phyloP scores from a whole-genome alignment of 2,329 filamentous ascomycete species.

The Conoideocrella luteorostrata region DNA sequence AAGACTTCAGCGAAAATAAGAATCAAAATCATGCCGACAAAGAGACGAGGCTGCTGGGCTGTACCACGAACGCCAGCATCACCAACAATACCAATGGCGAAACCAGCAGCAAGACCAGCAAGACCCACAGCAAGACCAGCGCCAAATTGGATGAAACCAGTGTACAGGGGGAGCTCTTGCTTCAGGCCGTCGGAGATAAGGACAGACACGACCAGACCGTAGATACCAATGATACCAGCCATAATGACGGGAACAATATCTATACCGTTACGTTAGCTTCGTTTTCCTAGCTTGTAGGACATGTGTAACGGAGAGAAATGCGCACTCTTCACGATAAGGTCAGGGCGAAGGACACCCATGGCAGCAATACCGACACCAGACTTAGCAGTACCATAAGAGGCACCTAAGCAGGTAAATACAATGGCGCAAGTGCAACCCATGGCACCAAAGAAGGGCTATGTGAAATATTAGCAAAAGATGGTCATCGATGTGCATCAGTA shows the following conservation, averaged over 20 bases:
- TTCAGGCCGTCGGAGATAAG: slow-evolving; percentile 74
- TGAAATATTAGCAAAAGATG: slow-evolving; percentile 25
- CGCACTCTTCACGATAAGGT: slow-evolving; percentile 99
- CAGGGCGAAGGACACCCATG: slow-evolving; percentile 96
- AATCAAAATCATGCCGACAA: slow-evolving; percentile 97
- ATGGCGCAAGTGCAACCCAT: slow-evolving; percentile 97
- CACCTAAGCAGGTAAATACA: slow-evolving; percentile 93
- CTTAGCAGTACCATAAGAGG: slow-evolving; percentile 98
- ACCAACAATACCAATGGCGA: slow-evolving; percentile 82
- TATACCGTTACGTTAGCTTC: slow-evolving; percentile 31
- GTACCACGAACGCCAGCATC: slow-evolving; percentile 84
- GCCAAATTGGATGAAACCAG: slow-evolving; percentile 79
- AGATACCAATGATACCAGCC: slow-evolving; percentile 99
- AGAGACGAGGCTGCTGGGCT: slow-evolving; percentile 76
- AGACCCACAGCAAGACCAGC: slow-evolving; percentile 77
- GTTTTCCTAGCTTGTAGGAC: neutral
- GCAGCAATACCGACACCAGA: slow-evolving; percentile 97
- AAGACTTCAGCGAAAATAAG: slow-evolving; percentile 99
- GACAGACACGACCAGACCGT: slow-evolving; percentile 83
- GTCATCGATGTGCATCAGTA: slow-evolving; percentile 14
- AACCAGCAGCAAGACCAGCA: slow-evolving; percentile 76
- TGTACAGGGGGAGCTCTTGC: slow-evolving; percentile 69
- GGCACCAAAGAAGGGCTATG: slow-evolving; percentile 83
- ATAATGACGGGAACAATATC: slow-evolving; percentile 99
- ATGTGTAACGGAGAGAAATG: slow-evolving; percentile 6